Evolutionary conservation across 2,329 filamentous ascomycete species (phyloP), one percentile per base, ranked within the genome.

Genomic region (Neonectria faginata): DNA sequence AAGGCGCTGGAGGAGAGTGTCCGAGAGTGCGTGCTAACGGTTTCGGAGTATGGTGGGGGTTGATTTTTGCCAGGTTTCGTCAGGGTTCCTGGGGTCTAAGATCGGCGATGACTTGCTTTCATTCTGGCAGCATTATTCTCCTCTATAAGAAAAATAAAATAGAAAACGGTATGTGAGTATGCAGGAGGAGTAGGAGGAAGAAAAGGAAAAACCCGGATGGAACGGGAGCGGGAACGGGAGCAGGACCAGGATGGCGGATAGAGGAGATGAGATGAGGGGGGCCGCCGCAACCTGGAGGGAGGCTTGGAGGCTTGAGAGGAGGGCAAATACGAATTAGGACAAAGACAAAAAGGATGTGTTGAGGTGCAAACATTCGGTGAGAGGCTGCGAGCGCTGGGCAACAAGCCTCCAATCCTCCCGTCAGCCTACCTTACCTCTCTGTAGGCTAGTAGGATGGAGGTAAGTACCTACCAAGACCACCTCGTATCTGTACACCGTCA

Each of bases 21-120:
- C 57, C 60, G 58, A 20, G 9, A 5, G 59, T 62, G 60, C 60
- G 58, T 60, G 57, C 57, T 51, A 51, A 57, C 59, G 50, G 57
- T 48, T 60, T 60, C 57, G 36, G 60, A 51, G 29, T 44, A 25
- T 20, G 48, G 29, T 36, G n/a, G 41, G 55, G 55, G 42, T 25
- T 25, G 11, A 10, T 14, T 14, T 36, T 44, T 36, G 45, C 16
- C 22, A 6, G 42, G 39, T 16, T 51, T 48, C 41, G 39, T 25
- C 25, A 25, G 25, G 25, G 25, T 20, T 45, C 48, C 47, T 51
- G 42, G 39, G 27, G 25, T 36, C 47, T 53, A 25, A 18, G 59
- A 45, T 62, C 53, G 52, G 39, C 47, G 51, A 31, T 20, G 59
- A 51, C 33, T 47, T 20, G 6, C 5, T 29, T 27, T 36, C 54